Evolutionary conservation across 495 filamentous ascomycete genomes (phyloP), one percentile per base, ranked within the genome.

Genomic region (Paragyromitra xinjiangensis): DNA sequence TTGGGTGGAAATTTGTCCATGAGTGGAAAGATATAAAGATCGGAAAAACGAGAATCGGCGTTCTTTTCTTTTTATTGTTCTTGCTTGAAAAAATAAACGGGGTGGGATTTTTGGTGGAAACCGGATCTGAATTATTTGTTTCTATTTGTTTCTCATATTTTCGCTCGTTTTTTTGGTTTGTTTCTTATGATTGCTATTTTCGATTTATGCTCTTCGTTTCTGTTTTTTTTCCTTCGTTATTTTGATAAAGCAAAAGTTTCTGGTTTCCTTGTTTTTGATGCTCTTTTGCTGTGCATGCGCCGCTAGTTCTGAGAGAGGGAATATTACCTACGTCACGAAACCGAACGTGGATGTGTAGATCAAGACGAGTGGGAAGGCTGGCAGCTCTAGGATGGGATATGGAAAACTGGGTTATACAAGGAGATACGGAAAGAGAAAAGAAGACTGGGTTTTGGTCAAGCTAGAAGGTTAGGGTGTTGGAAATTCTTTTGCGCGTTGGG

Each of bases 31-130:
- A 73, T 77, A 77, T 77, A 77, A 77, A 77, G 74, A 77, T 77
- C 61, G 69, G 74, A 73, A 73, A 75, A 65, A 73, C 74, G 69
- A 77, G 74, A 77, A 72, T 77, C 42, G 74, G 74, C 74, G 75
- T 79, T 78, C 56, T 72, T 78, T 81, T 78, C 56, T 77, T 77
- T 77, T 77, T 77, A 56, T 77, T 80, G 53, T 71, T 80, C 78
- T 80, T 81, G 75, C 59, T 73, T 80, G 70, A 73, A 73, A 45
- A 80, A 69, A 80, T 81, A 81, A 81, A 81, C 58, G 71, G 79
- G 79, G 75, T 81, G 73, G 79, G 71, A 77, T 70, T 71, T 34
- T 61, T 59, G 63, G 79, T 62, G 80, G 80, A 71, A 80, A 76
- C 42, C 62, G 80, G 79, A 61, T 64, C 71, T 81, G 78, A 59